These are phyloP conservation scores for Fusarium compactum DNA, from an alignment of 2,329 filamentous ascomycete species.

Conservation along the genomic window DNA sequence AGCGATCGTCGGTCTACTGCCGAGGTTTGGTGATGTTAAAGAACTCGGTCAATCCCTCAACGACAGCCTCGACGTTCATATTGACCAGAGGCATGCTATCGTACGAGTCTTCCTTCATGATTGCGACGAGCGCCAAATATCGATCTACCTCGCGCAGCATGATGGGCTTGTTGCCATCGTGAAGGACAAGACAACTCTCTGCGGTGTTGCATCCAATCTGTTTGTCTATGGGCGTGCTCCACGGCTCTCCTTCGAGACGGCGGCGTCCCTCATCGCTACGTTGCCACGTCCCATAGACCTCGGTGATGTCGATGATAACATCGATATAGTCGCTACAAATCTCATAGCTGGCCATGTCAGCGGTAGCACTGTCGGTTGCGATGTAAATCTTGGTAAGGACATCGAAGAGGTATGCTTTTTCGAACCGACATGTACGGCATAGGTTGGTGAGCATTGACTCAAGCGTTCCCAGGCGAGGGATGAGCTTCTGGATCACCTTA, in stretches of 20 bases:
- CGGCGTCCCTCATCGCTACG: constrained; percentile 67
- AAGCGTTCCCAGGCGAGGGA: constrained; percentile 90
- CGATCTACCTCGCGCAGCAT: constrained; percentile 77
- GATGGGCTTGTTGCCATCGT: constrained; percentile 72
- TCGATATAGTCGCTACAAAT: constrained; percentile 99
- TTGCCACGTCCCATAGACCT: constrained; percentile 87
- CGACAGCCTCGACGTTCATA: constrained; percentile 87
- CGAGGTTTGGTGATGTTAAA: constrained; percentile 77
- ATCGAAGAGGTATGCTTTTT: constrained; percentile 98
- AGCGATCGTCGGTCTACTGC: constrained; percentile 44
- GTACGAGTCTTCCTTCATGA: constrained; percentile 87
- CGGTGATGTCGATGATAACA: constrained; percentile 95
- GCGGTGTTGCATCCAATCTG: constrained; percentile 74
- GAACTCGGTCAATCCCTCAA: constrained; percentile 82
- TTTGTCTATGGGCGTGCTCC: constrained; percentile 72
- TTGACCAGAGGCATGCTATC: constrained; percentile 87
- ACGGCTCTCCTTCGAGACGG: constrained; percentile 69
- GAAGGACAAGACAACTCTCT: constrained; percentile 76
- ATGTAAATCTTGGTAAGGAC: constrained; percentile 99
- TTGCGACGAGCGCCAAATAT: constrained; percentile 84
- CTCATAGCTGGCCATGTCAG: constrained; percentile 96
- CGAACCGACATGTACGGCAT: constrained; percentile 92
- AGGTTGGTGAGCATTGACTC: constrained; percentile 95
- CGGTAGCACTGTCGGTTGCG: constrained; percentile 91
- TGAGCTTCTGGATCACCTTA: constrained; percentile 98